These are phyloP conservation scores for Kluyveromyces aestuarii DNA, from an alignment of 805 yeast species.

Conservation along the genomic window DNA sequence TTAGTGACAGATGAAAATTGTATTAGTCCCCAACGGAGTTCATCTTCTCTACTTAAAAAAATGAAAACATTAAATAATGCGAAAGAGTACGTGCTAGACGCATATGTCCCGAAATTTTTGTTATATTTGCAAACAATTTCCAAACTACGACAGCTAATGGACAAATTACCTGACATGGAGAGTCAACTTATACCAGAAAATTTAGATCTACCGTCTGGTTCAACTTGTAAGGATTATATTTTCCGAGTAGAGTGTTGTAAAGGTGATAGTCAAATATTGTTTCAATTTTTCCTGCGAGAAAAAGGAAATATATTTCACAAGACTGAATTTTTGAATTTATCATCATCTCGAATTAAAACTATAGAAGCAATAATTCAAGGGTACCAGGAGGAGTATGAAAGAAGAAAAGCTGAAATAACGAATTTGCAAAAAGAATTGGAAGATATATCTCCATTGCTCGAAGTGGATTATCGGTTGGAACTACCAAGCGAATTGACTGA, in stretches of 20 bases:
- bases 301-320: background rate
- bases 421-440: background rate
- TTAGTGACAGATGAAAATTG: constrained; percentile 6
- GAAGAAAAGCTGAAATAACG: background rate
- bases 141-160: constrained; percentile 1
- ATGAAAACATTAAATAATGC: constrained; percentile 27
- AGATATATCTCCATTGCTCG: background rate
- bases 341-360: background rate
- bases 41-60: constrained; percentile 27
- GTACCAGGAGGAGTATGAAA: constrained; percentile 5
- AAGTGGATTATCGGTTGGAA: background rate
- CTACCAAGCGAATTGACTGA: background rate
- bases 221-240: background rate
- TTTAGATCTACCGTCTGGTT: background rate
- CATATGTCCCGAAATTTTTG: constrained; percentile 24
- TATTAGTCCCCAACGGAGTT: constrained; percentile 27
- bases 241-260: background rate
- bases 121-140: constrained; percentile 13
- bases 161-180: constrained; percentile 1
- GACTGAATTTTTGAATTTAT: background rate
- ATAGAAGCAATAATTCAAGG: background rate
- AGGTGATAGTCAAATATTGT: background rate
- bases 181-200: constrained; percentile 1
- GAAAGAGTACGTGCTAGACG: constrained; percentile 23
- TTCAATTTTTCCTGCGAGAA: background rate